Conservation (phyloP, 345 rosid genomes). For the Populus alba region DNA sequence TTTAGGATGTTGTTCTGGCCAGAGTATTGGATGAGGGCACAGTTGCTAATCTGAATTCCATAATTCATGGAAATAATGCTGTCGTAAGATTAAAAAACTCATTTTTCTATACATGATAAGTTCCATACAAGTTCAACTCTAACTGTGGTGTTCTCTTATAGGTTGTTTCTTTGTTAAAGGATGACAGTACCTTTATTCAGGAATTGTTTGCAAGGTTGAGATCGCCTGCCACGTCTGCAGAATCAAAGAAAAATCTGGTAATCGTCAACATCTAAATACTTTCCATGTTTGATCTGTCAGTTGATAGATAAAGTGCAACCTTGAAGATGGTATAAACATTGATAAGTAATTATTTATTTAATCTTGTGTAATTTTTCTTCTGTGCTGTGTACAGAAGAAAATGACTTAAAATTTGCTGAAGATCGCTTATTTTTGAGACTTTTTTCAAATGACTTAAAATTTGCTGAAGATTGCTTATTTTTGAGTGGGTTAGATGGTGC, state of each 20-base stretch:
- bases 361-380: not conserved
- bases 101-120: not conserved
- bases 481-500: not conserved
- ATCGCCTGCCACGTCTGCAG: slow-evolving; percentile 55
- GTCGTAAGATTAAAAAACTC: slow-evolving; percentile 50
- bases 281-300: not conserved
- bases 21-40: slow-evolving; percentile 83
- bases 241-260: slow-evolving; percentile 90
- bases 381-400: not conserved
- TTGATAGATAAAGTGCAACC: not conserved
- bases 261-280: not conserved
- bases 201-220: slow-evolving; percentile 74
- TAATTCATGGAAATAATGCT: slow-evolving; percentile 70
- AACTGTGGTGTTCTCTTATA: slow-evolving; percentile 27
- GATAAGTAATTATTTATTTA: not conserved
- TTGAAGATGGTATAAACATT: not conserved
- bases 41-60: slow-evolving; percentile 58
- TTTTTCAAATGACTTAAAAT: not conserved
- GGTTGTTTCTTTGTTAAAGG: slow-evolving; percentile 78
- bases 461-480: not conserved
- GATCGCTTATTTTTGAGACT: not conserved
- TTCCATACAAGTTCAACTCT: not conserved
- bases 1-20: slow-evolving; percentile 90
- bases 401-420: not conserved
- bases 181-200: slow-evolving; percentile 83